Base-by-base conservation (phyloP, 495 filamentous ascomycete species). In the Antarctomyces pellizariae region DNA sequence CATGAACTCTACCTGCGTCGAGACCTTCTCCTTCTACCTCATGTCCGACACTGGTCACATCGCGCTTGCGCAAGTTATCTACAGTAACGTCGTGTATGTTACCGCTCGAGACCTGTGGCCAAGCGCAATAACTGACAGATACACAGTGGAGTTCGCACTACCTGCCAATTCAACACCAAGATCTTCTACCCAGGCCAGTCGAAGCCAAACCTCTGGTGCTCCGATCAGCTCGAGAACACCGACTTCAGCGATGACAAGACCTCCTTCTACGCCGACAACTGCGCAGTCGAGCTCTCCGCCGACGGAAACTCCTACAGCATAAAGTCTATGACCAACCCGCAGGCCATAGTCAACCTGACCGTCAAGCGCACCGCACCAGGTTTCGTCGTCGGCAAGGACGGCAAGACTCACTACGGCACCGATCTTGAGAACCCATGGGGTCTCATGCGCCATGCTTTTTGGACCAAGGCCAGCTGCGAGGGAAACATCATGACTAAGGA, bases 11-110 rank as follows among this genome's bases (percentile, higher is more conserved):
- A 95, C 86, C 34, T 71, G 63, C 43, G 86, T 92, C 31, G 86
- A 97, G 54, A 93, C 82, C n/a, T 75, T 93, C 54, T 79, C 64
- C 32, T 97, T 93, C 54, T 95, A 97, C 53, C 49, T 89, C 46
- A 72, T 71, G 56, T 54, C 74, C 24, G 75, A 92, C 32, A 59
- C 50, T 31, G 89, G 86, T 10, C 57, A 67, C 34, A 43, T 84
- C 35, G 79, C 61, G 4, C 60, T 91, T 48, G 66, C 62, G 27
- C 89, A 95, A 59, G 61, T 93, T 47, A 92, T 95, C 45, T 93
- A 93, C 63, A 92, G 75, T 53, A 97, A 92, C 50, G 77, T 97
- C 50, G 73, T 64, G 86, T 93, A 64, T 59, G 82, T 46, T 13
- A 26, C 27, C 26, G 18, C 21, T n/a, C n/a, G n/a, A n/a, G n/a